Conservation (phyloP, 2,329 filamentous ascomycete genomes). For the Sphaerulina musiva region DNA sequence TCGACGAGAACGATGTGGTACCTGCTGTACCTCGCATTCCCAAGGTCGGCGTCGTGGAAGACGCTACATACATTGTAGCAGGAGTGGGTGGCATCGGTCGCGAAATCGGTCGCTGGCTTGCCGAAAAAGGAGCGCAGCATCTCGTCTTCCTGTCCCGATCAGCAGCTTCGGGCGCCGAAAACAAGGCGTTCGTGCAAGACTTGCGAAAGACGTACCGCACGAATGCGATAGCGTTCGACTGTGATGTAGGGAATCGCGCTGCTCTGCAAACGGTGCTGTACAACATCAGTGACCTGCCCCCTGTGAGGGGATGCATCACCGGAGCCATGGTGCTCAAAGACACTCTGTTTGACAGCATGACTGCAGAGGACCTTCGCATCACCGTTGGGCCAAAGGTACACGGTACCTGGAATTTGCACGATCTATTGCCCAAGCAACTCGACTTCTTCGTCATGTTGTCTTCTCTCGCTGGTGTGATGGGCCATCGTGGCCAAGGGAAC, state of each 20-base stretch:
- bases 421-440: slow-evolving; percentile 16
- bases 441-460: slow-evolving; percentile 33
- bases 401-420: slow-evolving; percentile 27
- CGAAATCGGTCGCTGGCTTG: slow-evolving; percentile 6
- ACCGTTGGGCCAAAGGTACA: slow-evolving; percentile 25
- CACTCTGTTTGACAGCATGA: slow-evolving; percentile 23
- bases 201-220: slow-evolving; percentile 2
- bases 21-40: slow-evolving; percentile 5
- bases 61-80: slow-evolving; percentile 14
- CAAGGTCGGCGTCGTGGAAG: not conserved
- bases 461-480: slow-evolving; percentile 22
- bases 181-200: slow-evolving; percentile 1
- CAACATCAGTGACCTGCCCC: slow-evolving; percentile 20
- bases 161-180: slow-evolving; percentile 3
- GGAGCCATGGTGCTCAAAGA: slow-evolving; percentile 32
- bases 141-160: slow-evolving; percentile 11
- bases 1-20: not conserved
- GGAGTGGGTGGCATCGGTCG: slow-evolving; percentile 16
- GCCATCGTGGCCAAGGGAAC: slow-evolving; percentile 37
- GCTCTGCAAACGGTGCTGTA: slow-evolving; percentile 20
- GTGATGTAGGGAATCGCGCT: slow-evolving; percentile 9
- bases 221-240: slow-evolving; percentile 8
- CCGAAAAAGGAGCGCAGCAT: slow-evolving; percentile 6
- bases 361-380: slow-evolving; percentile 11
- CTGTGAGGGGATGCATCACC: slow-evolving; percentile 40